These are phyloP conservation scores for Starmerella stigmatis DNA, from an alignment of 805 yeast genomes.

Conservation along the genomic window DNA sequence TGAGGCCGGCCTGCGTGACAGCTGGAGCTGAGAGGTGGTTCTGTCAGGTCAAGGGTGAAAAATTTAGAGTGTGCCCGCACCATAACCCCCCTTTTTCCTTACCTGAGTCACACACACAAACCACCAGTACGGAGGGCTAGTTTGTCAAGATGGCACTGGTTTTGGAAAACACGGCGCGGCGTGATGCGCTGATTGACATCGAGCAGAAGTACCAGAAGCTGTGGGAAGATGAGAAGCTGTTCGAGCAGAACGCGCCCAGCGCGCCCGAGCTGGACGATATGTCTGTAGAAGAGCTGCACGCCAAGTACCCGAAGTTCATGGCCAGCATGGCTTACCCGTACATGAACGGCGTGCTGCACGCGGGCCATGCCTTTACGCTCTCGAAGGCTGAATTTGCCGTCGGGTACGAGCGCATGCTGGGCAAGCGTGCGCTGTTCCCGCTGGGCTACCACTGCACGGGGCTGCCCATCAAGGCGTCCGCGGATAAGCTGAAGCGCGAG, in stretches of 20 bases:
- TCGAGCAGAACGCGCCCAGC: conserved; percentile 78
- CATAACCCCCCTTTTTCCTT: too few relatives aligned
- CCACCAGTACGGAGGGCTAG: neutral
- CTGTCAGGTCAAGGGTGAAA: neutral
- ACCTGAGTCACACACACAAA: conserved; percentile 1
- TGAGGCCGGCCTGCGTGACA: too few relatives aligned
- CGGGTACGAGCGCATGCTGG: conserved; percentile 91
- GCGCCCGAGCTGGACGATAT: conserved; percentile 48
- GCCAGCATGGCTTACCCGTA: conserved; percentile 97
- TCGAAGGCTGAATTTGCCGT: conserved; percentile 86
- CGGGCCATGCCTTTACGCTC: conserved; percentile 92
- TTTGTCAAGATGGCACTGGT: conserved; percentile 26
- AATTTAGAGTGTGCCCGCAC: neutral
- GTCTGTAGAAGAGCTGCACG: conserved; percentile 60
- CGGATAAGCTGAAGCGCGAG: conserved; percentile 90
- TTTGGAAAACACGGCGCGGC: conserved; percentile 65
- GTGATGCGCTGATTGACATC: conserved; percentile 82
- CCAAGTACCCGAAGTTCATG: conserved; percentile 74
- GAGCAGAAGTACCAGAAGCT: conserved; percentile 78
- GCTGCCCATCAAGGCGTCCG: conserved; percentile 92
- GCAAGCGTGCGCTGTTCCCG: conserved; percentile 86
- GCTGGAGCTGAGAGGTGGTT: too few relatives aligned
- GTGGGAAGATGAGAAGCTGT: conserved; percentile 80
- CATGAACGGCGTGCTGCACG: conserved; percentile 97
- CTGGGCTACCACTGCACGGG: conserved; percentile 99